phyloP scores from a whole-genome alignment of 2,329 filamentous ascomycete species.

The Colletotrichum noveboracense region DNA sequence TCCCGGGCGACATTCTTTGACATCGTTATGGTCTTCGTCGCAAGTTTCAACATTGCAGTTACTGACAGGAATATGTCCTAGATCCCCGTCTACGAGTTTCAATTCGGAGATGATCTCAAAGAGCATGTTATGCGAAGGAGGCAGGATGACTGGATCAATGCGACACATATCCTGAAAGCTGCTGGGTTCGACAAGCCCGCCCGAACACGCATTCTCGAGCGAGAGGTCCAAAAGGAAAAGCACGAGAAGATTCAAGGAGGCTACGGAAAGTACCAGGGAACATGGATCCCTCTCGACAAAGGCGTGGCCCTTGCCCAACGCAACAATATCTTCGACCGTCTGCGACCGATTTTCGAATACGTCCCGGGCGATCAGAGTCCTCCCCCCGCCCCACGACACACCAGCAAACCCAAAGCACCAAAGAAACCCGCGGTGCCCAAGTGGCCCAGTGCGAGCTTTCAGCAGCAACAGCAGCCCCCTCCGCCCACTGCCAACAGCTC shows the following conservation, averaged over 20 bases:
- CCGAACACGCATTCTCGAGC: constrained; percentile 90
- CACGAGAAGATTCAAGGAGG: constrained; percentile 99
- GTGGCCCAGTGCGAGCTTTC: constrained; percentile 50
- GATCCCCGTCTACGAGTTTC: constrained; percentile 95
- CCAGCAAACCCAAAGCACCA: constrained; percentile 81
- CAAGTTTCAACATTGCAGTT: neutral
- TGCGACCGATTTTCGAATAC: constrained; percentile 89
- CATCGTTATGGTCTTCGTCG: neutral
- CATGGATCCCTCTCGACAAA: constrained; percentile 90
- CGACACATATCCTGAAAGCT: constrained; percentile 97
- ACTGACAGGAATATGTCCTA: constrained; percentile 39
- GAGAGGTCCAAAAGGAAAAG: constrained; percentile 93
- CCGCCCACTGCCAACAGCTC: constrained; percentile 14
- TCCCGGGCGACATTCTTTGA: neutral
- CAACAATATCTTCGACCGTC: constrained; percentile 84
- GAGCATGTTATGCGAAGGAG: constrained; percentile 96
- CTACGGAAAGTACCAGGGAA: constrained; percentile 98
- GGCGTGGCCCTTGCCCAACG: constrained; percentile 84
- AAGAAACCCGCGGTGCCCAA: constrained; percentile 71
- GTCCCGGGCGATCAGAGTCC: constrained; percentile 85
- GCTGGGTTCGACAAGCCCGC: constrained; percentile 98
- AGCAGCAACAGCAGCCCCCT: constrained; percentile 2
- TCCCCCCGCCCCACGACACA: constrained; percentile 91
- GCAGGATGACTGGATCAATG: constrained; percentile 97
- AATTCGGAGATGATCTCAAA: constrained; percentile 78